Evolutionary conservation across 2,329 filamentous ascomycete genomes (phyloP), one percentile per base, ranked within the genome.

Genomic region (Colletotrichum sojae): DNA sequence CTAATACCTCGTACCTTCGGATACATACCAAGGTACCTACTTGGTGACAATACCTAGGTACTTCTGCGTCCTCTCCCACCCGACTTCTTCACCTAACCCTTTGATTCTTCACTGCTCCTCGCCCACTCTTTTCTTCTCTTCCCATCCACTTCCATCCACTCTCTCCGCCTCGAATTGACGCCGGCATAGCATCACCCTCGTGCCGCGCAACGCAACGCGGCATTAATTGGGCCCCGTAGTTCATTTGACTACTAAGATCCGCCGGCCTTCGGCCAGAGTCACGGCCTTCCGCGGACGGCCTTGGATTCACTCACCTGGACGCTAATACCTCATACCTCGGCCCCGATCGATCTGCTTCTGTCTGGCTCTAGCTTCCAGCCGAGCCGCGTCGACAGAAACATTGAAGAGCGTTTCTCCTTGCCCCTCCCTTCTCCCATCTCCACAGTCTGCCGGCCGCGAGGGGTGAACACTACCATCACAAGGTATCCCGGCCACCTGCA

Each of bases 401-500:
- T 56, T 25, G 40, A 40, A 53, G 36, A 18, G 12, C 31, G 49
- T 66, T 49, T 51, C 63, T 62, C 49, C 51, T 55, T 10, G 31
- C 31, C 27, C 27, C 6, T 31, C 25, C 25, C 25, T 6, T 27
- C 27, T 10, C 8, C 9, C 27, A 3, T 36, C 53, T 53, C 59
- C 45, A 63, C 65, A 67, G 48, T 58, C 64, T 48, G 60, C 46
- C 45, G 43, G 18, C 25, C 22, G 25, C 51, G 31, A 53, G 55
- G 46, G 45, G 39, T 43, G 9, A 36, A 36, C 27, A 43, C 16
- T 43, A 43, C 16, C 46, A 43, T 13, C 46, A n/a, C 15, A 20
- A 20, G 31, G 15, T 39, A 65, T 59, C 66, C 54, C 31, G 22
- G 65, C 45, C 60, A 58, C 36, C 27, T 54, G 53, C 61, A 65